Percentiles rank a stretch among this genome's conserved stretches.
Conservation (phyloP, 371 early-diverging fungal species). For the Mucor plumbeus region DNA sequence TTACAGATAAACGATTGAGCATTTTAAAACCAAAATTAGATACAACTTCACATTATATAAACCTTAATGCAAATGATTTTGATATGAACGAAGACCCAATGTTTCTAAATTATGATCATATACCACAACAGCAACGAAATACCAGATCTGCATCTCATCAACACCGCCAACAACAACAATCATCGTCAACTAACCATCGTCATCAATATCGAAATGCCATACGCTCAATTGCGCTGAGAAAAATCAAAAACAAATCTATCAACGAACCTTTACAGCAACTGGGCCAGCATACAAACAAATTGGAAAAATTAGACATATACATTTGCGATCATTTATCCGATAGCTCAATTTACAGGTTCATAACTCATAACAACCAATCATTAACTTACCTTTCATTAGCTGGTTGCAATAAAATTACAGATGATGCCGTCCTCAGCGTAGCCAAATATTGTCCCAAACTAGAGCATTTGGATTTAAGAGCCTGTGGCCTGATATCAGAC, state of each 20-base stretch:
- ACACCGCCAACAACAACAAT: not conserved
- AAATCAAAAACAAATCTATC: constrained; percentile 45
- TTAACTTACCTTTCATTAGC: constrained; percentile 59
- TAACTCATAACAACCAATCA: constrained; percentile 24
- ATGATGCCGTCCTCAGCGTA: constrained; percentile 45
- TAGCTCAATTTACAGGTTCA: constrained; percentile 41
- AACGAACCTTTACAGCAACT: constrained; percentile 37
- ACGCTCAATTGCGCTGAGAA: constrained; percentile 43
- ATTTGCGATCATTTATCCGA: constrained; percentile 62
- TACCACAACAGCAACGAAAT: not conserved
- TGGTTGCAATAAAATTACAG: constrained; percentile 62
- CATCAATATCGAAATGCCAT: constrained; percentile 32
- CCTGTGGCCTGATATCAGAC: constrained; percentile 64
- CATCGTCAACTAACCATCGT: not conserved
- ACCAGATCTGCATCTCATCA: not conserved
- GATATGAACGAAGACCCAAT: not conserved
- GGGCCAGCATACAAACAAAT: constrained; percentile 18
- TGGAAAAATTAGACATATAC: constrained; percentile 50
- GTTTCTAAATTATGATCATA: constrained; percentile 10
- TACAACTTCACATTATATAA: not conserved
- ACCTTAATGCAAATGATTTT: not conserved
- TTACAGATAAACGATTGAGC: not conserved
- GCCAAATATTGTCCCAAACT: constrained; percentile 54
- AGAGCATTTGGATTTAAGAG: constrained; percentile 59
- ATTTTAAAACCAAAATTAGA: not conserved